phyloP scores from a whole-genome alignment of 2,329 filamentous ascomycete genomes.

The Aspergillus novoparasiticus region DNA sequence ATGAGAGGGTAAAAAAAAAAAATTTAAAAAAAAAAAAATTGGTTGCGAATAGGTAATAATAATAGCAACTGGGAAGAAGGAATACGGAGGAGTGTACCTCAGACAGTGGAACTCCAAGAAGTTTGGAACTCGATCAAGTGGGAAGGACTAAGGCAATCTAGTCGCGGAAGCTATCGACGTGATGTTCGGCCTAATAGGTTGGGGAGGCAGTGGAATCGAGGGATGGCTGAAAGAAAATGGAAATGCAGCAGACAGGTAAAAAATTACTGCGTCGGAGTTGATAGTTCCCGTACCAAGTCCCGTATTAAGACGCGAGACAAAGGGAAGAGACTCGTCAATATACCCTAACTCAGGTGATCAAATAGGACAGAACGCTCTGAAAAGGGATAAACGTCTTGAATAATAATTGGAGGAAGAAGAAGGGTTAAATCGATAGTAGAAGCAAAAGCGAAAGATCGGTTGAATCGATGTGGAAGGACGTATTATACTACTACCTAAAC shows the following conservation, averaged over 20 bases:
- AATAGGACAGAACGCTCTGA: background rate
- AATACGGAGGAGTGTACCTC: slow-evolving; percentile 4
- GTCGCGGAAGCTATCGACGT: slow-evolving; percentile 19
- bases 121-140: slow-evolving; percentile 13
- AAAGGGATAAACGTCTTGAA: background rate
- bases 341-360: background rate
- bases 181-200: slow-evolving; percentile 11
- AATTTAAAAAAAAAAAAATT: slow-evolving; percentile 4
- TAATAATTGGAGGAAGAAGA: background rate
- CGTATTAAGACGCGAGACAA: background rate
- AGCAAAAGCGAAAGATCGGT: background rate
- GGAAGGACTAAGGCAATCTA: slow-evolving; percentile 12
- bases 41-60: slow-evolving; percentile 3
- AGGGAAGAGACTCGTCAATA: background rate
- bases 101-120: slow-evolving; percentile 6
- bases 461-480: background rate
- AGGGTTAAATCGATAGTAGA: background rate
- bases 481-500: slow-evolving; percentile 1
- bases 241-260: slow-evolving; percentile 1
- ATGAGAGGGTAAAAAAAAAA: background rate
- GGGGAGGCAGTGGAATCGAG: slow-evolving; percentile 7
- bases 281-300: background rate
- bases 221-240: background rate
- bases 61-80: slow-evolving; percentile 1
- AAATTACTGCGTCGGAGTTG: slow-evolving; percentile 1